Base-by-base conservation (phyloP, 2,329 filamentous ascomycete species). In the Cercospora beticola region DNA sequence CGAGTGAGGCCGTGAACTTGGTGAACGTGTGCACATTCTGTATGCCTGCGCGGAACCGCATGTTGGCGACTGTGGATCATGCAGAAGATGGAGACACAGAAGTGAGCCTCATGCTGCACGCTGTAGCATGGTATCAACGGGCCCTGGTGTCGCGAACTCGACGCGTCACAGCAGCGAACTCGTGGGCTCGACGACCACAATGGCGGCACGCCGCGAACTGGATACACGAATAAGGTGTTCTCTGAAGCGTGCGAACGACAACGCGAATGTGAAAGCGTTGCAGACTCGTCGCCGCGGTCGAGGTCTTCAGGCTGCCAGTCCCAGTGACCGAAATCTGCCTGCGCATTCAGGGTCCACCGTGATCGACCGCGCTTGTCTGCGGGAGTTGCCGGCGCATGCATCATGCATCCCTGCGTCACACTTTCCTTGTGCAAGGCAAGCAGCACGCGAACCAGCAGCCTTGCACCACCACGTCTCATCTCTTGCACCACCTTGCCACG, bases 1-100 rank as follows among this genome's bases (percentile, higher is more conserved):
- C 84, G 63, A 90, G 83, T 5, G 88, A 89, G 14, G 87, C 86
- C 12, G 86, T 87, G 71, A 90, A 83, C 76, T 89, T 88, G 68
- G 72, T 78, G 69, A 78, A 77, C n/a, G 76, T 77, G 54, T 74
- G 70, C 18, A 78, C 72, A 65, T 89, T 75, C 4, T 68, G 69
- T 60, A 77, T 73, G 52, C 68, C 72, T 67, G 73, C 64, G 28
- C 72, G 59, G 62, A 70, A 71, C 30, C 70, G 74, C 82, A 72
- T 82, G 84, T 84, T 87, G 63, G 28, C 21, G n/a, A 21, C 9
- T 30, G 18, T 26, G 7, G 12, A 28, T 57, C 28, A 28, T 31
- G 59, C 26, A 16, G 23, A 18, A 30, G 28, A 57, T 21, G 23
- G 23, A 28, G 8, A 26, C 28, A 28, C 28, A 7, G 58, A 43